phyloP scores from a whole-genome alignment of 2,329 filamentous ascomycete genomes.

The Talaromyces pinophilus region DNA sequence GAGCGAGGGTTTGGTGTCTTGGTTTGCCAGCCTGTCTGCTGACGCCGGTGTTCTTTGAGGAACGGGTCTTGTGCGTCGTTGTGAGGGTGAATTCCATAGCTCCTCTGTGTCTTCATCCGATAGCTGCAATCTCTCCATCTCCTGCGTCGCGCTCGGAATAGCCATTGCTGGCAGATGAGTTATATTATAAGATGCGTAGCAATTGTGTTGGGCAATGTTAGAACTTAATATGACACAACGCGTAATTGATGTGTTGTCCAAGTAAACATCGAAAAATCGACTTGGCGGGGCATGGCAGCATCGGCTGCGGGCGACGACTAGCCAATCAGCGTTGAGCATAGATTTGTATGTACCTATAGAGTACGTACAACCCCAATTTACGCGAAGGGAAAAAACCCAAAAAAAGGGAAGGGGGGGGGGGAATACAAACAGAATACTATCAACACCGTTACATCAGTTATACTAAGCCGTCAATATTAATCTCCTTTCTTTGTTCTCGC shows the following conservation, averaged over 20 bases:
- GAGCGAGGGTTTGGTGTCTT: slow-evolving; percentile 56
- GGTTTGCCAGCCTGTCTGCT: slow-evolving; percentile 32
- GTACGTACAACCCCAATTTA: background rate
- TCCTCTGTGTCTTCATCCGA: slow-evolving; percentile 59
- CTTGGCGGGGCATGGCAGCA: slow-evolving; percentile 4
- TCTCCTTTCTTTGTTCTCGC: background rate
- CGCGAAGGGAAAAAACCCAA: background rate
- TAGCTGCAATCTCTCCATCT: slow-evolving; percentile 54
- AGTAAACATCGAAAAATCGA: background rate
- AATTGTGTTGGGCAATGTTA: background rate
- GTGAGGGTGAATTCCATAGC: slow-evolving; percentile 61
- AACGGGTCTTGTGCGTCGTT: slow-evolving; percentile 38
- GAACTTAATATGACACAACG: background rate
- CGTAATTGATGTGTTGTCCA: slow-evolving; percentile 1
- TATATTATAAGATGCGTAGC: background rate
- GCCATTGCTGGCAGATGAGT: slow-evolving; percentile 30
- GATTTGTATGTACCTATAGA: background rate
- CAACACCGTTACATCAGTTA: background rate
- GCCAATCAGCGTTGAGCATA: background rate
- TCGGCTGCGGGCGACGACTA: background rate
- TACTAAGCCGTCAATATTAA: background rate
- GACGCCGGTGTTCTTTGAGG: slow-evolving; percentile 29
- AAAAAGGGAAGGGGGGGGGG: too few relatives aligned
- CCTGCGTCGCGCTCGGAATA: slow-evolving; percentile 44
- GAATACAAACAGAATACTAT: background rate